phyloP scores from a whole-genome alignment of 257 asterid species.

The Sherardia arvensis region DNA sequence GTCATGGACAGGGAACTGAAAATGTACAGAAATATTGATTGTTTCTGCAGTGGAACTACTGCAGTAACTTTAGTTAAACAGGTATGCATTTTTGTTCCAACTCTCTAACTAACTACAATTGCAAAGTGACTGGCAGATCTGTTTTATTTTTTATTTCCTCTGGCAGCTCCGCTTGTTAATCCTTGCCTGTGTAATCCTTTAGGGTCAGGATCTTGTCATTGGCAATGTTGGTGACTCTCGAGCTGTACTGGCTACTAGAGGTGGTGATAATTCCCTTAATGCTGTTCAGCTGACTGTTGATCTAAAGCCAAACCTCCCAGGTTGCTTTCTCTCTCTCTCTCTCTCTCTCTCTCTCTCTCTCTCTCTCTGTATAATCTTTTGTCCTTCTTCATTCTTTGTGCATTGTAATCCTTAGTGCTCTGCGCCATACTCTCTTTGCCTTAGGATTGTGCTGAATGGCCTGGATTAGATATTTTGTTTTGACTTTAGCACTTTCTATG shows the following conservation, averaged over 20 bases:
- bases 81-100: slow-evolving; percentile 34
- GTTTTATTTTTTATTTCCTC: neutral
- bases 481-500: too few species aligned
- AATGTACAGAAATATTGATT: slow-evolving; percentile 53
- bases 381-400: neutral
- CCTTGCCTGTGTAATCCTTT: slow-evolving; percentile 10
- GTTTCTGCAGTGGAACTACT: slow-evolving; percentile 95
- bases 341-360: neutral
- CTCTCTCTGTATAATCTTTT: neutral
- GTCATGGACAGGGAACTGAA: slow-evolving; percentile 85
- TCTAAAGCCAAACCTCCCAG: slow-evolving; percentile 91
- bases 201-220: slow-evolving; percentile 80
- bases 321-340: slow-evolving; percentile 21
- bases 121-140: neutral
- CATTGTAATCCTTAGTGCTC: neutral
- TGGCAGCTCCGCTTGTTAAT: neutral
- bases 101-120: slow-evolving; percentile 10
- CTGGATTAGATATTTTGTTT: too few species aligned
- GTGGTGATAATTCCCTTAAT: slow-evolving; percentile 41
- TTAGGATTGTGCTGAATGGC: neutral
- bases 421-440: neutral
- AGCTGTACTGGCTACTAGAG: slow-evolving; percentile 74
- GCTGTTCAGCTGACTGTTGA: slow-evolving; percentile 85
- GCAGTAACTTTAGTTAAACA: slow-evolving; percentile 89
- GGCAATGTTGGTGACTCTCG: slow-evolving; percentile 91